phyloP scores from a whole-genome alignment of 1,284 basidiomycete genomes.

The Ganoderma meredithae region DNA sequence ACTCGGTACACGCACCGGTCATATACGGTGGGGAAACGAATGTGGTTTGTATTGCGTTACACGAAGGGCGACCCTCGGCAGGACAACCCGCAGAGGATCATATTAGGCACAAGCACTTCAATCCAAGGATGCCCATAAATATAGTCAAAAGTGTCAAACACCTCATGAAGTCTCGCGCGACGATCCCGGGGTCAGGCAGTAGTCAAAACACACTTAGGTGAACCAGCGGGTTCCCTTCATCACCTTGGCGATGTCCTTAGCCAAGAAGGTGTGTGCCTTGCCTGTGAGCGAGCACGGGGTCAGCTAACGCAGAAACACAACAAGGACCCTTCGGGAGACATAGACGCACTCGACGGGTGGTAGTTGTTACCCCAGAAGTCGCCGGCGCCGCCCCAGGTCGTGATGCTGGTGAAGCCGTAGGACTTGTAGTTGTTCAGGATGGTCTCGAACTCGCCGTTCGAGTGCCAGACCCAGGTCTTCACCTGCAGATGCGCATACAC shows the following conservation, averaged over 20 bases:
- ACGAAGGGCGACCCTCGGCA: neutral
- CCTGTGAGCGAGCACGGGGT: conserved; percentile 17
- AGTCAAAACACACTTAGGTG: neutral
- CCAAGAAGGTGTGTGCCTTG: conserved; percentile 39
- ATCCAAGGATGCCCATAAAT: conserved; percentile 1
- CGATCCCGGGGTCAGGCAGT: neutral
- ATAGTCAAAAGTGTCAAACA: neutral
- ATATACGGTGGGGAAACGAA: neutral
- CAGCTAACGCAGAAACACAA: neutral
- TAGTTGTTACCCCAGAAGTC: conserved; percentile 58
- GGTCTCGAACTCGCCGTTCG: conserved; percentile 55
- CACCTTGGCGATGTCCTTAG: conserved; percentile 29
- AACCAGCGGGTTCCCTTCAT: conserved; percentile 11
- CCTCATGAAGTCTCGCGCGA: neutral
- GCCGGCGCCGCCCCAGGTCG: conserved; percentile 53
- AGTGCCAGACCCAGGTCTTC: conserved; percentile 58
- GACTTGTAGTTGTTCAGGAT: conserved; percentile 55
- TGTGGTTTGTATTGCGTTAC: neutral
- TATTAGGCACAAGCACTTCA: conserved; percentile 2
- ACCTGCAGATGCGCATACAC: conserved; percentile 43
- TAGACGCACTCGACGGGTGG: conserved; percentile 23
- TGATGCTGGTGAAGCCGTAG: conserved; percentile 61
- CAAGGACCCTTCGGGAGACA: neutral
- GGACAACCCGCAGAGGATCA: neutral
- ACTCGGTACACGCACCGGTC: neutral